Evolutionary conservation across 1,284 basidiomycete genomes (phyloP), one percentile per base, ranked within the genome.

Genomic region (Cerioporus squamosus): DNA sequence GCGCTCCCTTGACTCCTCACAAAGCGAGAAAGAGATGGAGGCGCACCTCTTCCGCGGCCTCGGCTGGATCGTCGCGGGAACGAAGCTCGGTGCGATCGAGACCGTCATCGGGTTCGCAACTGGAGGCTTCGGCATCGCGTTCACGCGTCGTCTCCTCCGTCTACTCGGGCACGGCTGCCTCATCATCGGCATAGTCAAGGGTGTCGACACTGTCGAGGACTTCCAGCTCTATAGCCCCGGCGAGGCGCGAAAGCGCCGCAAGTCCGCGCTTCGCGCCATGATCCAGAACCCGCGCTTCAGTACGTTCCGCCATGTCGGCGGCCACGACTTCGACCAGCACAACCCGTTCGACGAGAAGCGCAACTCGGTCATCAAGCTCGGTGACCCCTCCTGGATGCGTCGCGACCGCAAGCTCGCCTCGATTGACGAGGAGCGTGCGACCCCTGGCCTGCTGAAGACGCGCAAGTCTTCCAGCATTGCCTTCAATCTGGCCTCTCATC

Each of bases 71-170:
- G 76, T 80, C 17, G 73, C 69, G 0, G 88, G 83, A 2, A 69
- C 88, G 53, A 81, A 84, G 65, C 67, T 91, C 15, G 87, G 88
- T 6, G 81, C 81, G 2, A 70, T 86, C 44, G 90, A 93, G 70
- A 83, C 81, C 3, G 68, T 84, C 8, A 66, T 87, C n/a, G 90
- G 88, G 0, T 91, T 90, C 64, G 80, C 79, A 1, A 70, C 73
- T 8, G 77, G 75, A 29, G 76, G 76, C 4, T 90, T 90, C 66
- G 79, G 77, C 0, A 63, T 80, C 10, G 74, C 77, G 1, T 65
- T 91, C 8, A 76, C 79, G 10, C 77, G 90, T 44, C 79, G 89
- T 20, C 74, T 86, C 33, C 63, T 92, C 39, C 78, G 87, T 43
- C 72, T 87, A 53, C 50, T 86, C 14, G 77, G 79, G 2, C 77